Conservation (phyloP, 2,329 filamentous ascomycete species). For the Cercospora brassicicola region DNA sequence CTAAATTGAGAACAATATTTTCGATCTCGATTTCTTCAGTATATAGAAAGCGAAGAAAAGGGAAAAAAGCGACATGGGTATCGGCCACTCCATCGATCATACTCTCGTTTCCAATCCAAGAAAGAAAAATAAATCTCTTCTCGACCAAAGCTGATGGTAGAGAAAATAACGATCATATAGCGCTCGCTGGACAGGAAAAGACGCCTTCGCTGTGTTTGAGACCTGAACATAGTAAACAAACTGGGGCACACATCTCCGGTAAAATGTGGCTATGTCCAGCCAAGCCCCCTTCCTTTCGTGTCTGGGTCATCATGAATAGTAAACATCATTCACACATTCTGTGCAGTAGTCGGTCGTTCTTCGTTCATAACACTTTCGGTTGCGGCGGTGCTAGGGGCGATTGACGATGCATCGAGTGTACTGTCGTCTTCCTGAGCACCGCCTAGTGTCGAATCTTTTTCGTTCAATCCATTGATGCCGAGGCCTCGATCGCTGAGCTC, state of each 20-base stretch:
- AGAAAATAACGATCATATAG: constrained; percentile 11
- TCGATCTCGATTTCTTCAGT: neutral
- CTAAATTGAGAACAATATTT: neutral
- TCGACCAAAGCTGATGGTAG: neutral
- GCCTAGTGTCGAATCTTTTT: constrained; percentile 18
- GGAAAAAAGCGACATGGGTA: constrained; percentile 4
- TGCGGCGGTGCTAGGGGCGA: constrained; percentile 16
- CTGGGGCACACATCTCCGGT: neutral
- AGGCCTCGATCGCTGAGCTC: constrained; percentile 27
- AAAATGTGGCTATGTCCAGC: neutral
- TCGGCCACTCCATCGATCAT: constrained; percentile 2
- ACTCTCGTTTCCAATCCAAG: constrained; percentile 1
- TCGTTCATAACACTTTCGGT: constrained; percentile 15
- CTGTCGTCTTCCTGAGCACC: constrained; percentile 26
- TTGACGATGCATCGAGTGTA: constrained; percentile 3
- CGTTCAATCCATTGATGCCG: constrained; percentile 30
- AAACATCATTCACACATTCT: constrained; percentile 14
- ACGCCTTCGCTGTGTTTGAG: constrained; percentile 15
- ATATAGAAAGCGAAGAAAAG: neutral
- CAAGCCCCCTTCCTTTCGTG: neutral
- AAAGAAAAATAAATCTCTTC: neutral
- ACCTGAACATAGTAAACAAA: constrained; percentile 12
- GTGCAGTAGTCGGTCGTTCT: constrained; percentile 12
- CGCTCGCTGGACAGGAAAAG: constrained; percentile 4
- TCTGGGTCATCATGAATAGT: neutral